Percentiles rank a stretch among this genome's conserved stretches.
Conservation (phyloP, 2,329 filamentous ascomycete genomes). For the Scolecobasidium constrictum region DNA sequence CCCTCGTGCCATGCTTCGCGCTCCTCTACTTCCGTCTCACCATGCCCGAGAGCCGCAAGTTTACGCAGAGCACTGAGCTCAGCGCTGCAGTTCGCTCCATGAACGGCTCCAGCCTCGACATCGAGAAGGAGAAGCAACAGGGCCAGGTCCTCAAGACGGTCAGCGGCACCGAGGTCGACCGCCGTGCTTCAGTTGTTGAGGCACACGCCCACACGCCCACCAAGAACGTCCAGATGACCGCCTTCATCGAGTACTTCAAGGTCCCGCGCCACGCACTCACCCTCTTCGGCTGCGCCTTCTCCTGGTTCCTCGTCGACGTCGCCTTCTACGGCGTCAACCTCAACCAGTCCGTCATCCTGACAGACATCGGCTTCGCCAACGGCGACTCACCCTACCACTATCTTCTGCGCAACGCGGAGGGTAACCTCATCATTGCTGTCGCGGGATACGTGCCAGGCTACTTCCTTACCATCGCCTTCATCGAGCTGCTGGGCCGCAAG, state of each 20-base stretch:
- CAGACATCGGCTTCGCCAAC: slow-evolving; percentile 21
- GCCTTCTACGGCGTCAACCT: slow-evolving; percentile 25
- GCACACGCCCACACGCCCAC: slow-evolving; percentile 12
- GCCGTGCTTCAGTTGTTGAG: slow-evolving; percentile 9
- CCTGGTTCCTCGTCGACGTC: slow-evolving; percentile 24
- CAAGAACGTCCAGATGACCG: slow-evolving; percentile 19
- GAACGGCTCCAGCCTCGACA: slow-evolving; percentile 1
- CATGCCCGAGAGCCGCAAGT: slow-evolving; percentile 17
- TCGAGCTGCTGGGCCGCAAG: slow-evolving; percentile 17
- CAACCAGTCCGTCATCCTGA: slow-evolving; percentile 23
- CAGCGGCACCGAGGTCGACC: background rate
- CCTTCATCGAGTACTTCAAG: slow-evolving; percentile 16
- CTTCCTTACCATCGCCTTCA: slow-evolving; percentile 18
- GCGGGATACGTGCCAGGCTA: slow-evolving; percentile 20
- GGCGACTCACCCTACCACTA: slow-evolving; percentile 21
- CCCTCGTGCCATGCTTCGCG: slow-evolving; percentile 15
- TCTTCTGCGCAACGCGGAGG: slow-evolving; percentile 23
- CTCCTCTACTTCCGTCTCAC: slow-evolving; percentile 17
- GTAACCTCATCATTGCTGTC: slow-evolving; percentile 23
- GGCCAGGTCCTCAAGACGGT: background rate
- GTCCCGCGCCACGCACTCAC: slow-evolving; percentile 13
- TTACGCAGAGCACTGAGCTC: slow-evolving; percentile 16
- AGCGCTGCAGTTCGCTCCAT: slow-evolving; percentile 12
- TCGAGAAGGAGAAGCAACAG: background rate
- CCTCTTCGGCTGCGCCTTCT: slow-evolving; percentile 12